Conservation (phyloP, 2,329 filamentous ascomycete genomes). For the Alternaria dauci region DNA sequence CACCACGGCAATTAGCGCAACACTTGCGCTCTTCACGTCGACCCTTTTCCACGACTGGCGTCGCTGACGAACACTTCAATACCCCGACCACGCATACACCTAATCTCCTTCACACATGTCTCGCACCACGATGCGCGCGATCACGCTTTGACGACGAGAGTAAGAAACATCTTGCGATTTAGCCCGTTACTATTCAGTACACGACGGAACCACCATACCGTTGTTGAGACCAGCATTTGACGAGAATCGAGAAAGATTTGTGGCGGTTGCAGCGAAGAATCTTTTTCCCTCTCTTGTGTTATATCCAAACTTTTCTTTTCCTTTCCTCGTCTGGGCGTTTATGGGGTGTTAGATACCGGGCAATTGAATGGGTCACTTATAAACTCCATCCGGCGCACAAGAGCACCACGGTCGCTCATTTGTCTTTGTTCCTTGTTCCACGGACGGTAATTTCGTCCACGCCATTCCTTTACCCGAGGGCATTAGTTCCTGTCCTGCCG, state of each 20-base stretch:
- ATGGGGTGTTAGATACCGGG: conserved; percentile 28
- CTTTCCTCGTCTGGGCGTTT: conserved; percentile 13
- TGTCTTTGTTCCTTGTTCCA: conserved; percentile 17
- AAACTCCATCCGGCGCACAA: conserved; percentile 19
- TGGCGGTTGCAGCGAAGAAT: conserved; percentile 3
- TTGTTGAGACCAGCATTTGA: conserved; percentile 16
- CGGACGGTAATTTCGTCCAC: conserved; percentile 29
- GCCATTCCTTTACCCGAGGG: conserved; percentile 22
- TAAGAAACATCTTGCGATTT: conserved; percentile 39
- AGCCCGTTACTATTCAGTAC: conserved; percentile 29
- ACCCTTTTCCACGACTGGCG: conserved; percentile 9
- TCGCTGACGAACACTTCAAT: conserved; percentile 22
- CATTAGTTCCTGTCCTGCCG: conserved; percentile 22
- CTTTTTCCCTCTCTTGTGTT: conserved; percentile 12
- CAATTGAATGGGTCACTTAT: conserved; percentile 27
- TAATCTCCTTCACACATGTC: conserved; percentile 32
- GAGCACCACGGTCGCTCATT: conserved; percentile 24
- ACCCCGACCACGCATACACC: conserved; percentile 19
- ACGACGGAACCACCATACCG: conserved; percentile 18
- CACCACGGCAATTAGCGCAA: conserved; percentile 13
- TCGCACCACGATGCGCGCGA: conserved; percentile 36
- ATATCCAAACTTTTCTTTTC: conserved; percentile 17
- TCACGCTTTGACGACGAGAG: conserved; percentile 45
- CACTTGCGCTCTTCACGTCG: conserved; percentile 13
- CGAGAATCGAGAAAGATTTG: conserved; percentile 14